Evolutionary conservation across 75 land plant species (phyloP).

Genomic region (Pinus taeda): DNA sequence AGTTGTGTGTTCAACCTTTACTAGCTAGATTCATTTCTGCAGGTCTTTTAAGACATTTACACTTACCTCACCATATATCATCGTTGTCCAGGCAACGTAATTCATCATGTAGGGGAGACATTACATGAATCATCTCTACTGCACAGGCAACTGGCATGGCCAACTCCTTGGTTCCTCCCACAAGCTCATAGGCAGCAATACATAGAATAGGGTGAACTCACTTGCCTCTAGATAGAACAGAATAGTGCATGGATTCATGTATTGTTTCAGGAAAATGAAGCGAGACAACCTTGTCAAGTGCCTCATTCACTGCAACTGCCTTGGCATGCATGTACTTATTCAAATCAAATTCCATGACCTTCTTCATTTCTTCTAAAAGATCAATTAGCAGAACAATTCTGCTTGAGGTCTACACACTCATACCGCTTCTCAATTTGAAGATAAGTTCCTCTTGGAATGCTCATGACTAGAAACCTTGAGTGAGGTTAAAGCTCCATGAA

Average conservation of each 20-base stretch:
- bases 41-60: too few relatives aligned
- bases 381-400: background rate
- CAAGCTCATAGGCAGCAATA: slow-evolving; percentile 64
- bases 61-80: too few relatives aligned
- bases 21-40: too few relatives aligned
- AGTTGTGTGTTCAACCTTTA: too few relatives aligned
- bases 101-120: slow-evolving; percentile 65
- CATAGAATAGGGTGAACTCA: slow-evolving; percentile 47
- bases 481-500: too few relatives aligned
- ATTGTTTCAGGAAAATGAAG: slow-evolving; percentile 39
- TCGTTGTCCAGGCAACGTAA: slow-evolving; percentile 63
- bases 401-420: background rate
- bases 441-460: background rate
- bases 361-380: background rate
- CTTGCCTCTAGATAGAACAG: slow-evolving; percentile 77
- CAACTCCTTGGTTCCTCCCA: slow-evolving; percentile 36
- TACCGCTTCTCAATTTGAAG: background rate
- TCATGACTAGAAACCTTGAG: too few relatives aligned
- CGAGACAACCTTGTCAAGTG: slow-evolving; percentile 50
- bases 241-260: slow-evolving; percentile 71
- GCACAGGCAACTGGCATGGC: slow-evolving; percentile 62
- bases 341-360: slow-evolving; percentile 18
- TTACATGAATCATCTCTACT: slow-evolving; percentile 68
- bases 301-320: slow-evolving; percentile 36
- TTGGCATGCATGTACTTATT: slow-evolving; percentile 17